Conservation (phyloP, 2,329 filamentous ascomycete genomes). For the Alternaria conjuncta region DNA sequence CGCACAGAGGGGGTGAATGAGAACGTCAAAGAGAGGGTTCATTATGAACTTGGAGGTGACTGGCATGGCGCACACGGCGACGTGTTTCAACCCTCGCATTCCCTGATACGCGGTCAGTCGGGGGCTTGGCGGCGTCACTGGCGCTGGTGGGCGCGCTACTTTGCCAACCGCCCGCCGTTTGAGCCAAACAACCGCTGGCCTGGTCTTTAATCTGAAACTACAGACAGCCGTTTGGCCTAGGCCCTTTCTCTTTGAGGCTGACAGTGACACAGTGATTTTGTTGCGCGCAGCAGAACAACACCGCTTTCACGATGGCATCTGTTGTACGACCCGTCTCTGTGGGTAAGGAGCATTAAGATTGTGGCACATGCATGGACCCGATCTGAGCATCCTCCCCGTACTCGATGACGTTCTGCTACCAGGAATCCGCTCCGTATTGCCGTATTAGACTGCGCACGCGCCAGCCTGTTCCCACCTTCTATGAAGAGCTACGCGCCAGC, state of each 20-base stretch:
- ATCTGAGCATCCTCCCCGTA: constrained; percentile 14
- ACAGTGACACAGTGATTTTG: neutral
- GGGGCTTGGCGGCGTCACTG: constrained; percentile 20
- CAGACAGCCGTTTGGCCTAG: neutral
- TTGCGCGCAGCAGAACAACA: neutral
- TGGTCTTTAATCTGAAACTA: neutral
- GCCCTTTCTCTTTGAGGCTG: neutral
- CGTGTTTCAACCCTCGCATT: constrained; percentile 22
- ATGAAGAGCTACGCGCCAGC: neutral
- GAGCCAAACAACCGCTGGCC: constrained; percentile 9
- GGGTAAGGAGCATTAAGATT: constrained; percentile 7
- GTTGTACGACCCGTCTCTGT: constrained; percentile 1
- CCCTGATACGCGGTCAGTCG: constrained; percentile 12
- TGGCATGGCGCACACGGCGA: constrained; percentile 2
- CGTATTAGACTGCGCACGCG: neutral
- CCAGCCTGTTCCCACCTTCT: neutral
- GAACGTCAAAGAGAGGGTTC: constrained; percentile 3
- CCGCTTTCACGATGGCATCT: neutral
- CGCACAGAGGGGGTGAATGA: constrained; percentile 2
- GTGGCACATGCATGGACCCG: constrained; percentile 7
- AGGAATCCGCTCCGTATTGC: neutral
- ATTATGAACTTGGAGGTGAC: constrained; percentile 12
- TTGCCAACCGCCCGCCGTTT: constrained; percentile 15
- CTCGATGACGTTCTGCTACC: constrained; percentile 16
- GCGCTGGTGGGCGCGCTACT: neutral